Base-by-base conservation (phyloP, 495 filamentous ascomycete genomes). In the Alectoria sarmentosa region DNA sequence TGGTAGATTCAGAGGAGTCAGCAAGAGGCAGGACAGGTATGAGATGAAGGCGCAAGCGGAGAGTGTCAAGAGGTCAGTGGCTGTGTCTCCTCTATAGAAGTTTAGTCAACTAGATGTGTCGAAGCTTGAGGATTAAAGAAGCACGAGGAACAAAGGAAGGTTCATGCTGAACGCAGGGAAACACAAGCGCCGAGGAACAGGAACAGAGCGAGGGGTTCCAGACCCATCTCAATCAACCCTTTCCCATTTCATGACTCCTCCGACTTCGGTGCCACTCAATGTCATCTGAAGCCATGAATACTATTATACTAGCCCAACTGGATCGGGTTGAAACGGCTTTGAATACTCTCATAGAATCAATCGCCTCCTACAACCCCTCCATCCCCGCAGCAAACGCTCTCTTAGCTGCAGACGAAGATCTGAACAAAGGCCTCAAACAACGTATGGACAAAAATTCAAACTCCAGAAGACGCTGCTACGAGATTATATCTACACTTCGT, bases 291-390 rank as follows among this genome's bases (percentile, higher is more conserved):
- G 58, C 34, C 30, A 90, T 90, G 87, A 82, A 89, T 62, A 74
- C 76, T 44, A 73, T 82, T 60, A 76, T 90, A 36, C 80, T 85
- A 62, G 64, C 66, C 19, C 83, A 83, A 65, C 88, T 91, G 67
- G 81, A 88, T 67, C 83, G 86, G 60, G 76, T 92, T 48, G 88
- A 90, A 70, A 80, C 81, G 62, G 84, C 86, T 8, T 77, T 93
- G 34, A 78, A 79, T 17, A 80, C 74, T 13, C 79, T 93, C 15
- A 83, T 90, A 69, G 86, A 89, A 71, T 90, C 89, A 3, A 88
- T 93, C 49, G 77, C 87, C 13, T 85, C 89, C 63, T 91, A 90
- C 81, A 89, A 90, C 67, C 90, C 90, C 37, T 87, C 84, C 15
- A 74, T 82, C 8, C 71, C 76, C 36, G 81, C 84, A 32, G 88